Base-by-base conservation (phyloP, 495 filamentous ascomycete genomes). In the Aspergillus hancockii region DNA sequence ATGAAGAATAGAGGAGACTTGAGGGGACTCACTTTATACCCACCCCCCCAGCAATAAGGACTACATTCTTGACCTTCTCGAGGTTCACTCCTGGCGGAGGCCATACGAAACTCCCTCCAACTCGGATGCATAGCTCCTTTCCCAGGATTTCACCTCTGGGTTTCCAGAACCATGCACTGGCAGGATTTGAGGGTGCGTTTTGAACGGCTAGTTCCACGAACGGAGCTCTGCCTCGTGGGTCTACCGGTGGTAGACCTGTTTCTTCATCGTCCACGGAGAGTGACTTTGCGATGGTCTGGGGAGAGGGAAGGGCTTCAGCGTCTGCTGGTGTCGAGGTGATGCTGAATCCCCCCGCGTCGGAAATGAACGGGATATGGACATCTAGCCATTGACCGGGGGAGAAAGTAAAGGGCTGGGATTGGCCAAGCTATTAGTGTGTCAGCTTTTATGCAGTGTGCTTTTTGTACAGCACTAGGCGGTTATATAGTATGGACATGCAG, bases 351-450 rank as follows among this genome's bases (percentile, higher is more conserved):
- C 91, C 91, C 3, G 90, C 86, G 70, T 86, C 83, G 49, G 81
- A 59, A 47, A 89, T 75, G 28, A 73, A 72, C 0, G 90, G 89
- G 49, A 89, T 79, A 65, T 90, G 84, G 7, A 93, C 85, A 67
- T 97, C 93, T 54, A 97, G 80, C 92, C 92, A 97, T 80, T 97
- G 93, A 34, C 93, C 93, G 1, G 93, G 88, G 28, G 87, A 75
- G 71, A 93, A 94, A 18, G 69, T 68, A 38, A 79, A 73, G 30
- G 71, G 67, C 41, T 78, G 54, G 46, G 55, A 55, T 53, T 63
- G 46, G 40, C 83, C 86, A 59, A 54, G 64, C 55, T 68, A 52
- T 4, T 51, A 55, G 23, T 34, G 21, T 34, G 38, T 47, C 13
- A 47, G 49, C 8, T 41, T 16, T 22, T 23, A 16, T 45, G 18